Evolutionary conservation across 768 basidiomycete genomes (phyloP).

Genomic region (Rhizopogon rudus): DNA sequence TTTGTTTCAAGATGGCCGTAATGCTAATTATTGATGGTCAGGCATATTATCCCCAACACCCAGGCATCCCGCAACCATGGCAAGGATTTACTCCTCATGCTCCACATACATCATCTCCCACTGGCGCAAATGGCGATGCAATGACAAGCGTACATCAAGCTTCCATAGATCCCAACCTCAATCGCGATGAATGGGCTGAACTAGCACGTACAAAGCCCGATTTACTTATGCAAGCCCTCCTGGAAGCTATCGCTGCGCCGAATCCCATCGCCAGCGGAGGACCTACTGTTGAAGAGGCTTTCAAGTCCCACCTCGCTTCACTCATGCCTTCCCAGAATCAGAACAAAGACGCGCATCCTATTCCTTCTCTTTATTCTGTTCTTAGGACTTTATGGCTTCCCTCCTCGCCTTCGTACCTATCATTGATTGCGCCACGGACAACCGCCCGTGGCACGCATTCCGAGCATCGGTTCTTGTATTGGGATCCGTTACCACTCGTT

Average conservation of each 20-base stretch:
- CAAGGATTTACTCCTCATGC: conserved; percentile 22
- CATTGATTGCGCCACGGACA: conserved; percentile 65
- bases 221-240: conserved; percentile 50
- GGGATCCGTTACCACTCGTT: conserved; percentile 80
- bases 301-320: conserved; percentile 70
- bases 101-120: conserved; percentile 22
- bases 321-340: conserved; percentile 46
- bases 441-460: conserved; percentile 59
- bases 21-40: conserved; percentile 9
- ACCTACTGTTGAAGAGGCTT: conserved; percentile 69
- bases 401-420: conserved; percentile 71
- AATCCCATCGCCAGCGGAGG: conserved; percentile 59
- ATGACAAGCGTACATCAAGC: conserved; percentile 17
- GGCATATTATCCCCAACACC: conserved; percentile 29
- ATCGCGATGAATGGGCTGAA: conserved; percentile 61
- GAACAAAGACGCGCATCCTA: conserved; percentile 40
- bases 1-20: neutral
- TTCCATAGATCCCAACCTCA: conserved; percentile 47
- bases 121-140: conserved; percentile 14
- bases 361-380: conserved; percentile 70
- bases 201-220: conserved; percentile 52
- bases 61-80: conserved; percentile 26
- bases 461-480: conserved; percentile 78
- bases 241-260: conserved; percentile 55
- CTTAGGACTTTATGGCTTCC: conserved; percentile 85